phyloP scores from a whole-genome alignment of 1,284 basidiomycete genomes.

The Boletus mariae region DNA sequence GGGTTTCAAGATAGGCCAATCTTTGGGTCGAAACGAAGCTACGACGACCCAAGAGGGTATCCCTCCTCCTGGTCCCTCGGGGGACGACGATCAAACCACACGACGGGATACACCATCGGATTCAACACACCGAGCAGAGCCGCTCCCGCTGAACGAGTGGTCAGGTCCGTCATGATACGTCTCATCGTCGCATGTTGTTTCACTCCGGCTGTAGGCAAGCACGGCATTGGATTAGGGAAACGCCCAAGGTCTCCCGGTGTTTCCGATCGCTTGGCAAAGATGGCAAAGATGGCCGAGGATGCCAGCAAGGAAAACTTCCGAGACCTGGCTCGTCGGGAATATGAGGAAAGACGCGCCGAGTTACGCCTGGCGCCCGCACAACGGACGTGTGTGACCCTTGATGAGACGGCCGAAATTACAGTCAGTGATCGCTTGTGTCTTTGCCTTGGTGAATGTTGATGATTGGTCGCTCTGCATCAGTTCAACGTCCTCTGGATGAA shows the following conservation, averaged over 20 bases:
- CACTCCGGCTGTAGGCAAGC: slow-evolving; percentile 51
- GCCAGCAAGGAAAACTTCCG: slow-evolving; percentile 56
- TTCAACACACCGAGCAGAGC: slow-evolving; percentile 50
- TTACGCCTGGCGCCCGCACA: slow-evolving; percentile 64
- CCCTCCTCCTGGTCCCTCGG: slow-evolving; percentile 1
- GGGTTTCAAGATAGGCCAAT: slow-evolving; percentile 80
- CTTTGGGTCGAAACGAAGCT: slow-evolving; percentile 50
- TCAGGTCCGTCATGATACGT: slow-evolving; percentile 46
- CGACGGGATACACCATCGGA: slow-evolving; percentile 5
- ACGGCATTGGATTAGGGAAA: slow-evolving; percentile 71
- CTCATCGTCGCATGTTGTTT: slow-evolving; percentile 2
- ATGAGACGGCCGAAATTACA: slow-evolving; percentile 63
- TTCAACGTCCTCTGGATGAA: slow-evolving; percentile 79
- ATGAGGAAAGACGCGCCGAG: slow-evolving; percentile 70
- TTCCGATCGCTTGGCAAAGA: slow-evolving; percentile 65
- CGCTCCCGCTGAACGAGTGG: slow-evolving; percentile 74
- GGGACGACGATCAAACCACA: neutral
- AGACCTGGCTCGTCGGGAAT: slow-evolving; percentile 63
- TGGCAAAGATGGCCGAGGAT: slow-evolving; percentile 66
- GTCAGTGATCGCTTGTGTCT: slow-evolving; percentile 37
- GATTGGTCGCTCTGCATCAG: slow-evolving; percentile 34
- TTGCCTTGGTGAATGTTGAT: slow-evolving; percentile 2
- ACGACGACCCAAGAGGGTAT: slow-evolving; percentile 7
- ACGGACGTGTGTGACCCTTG: slow-evolving; percentile 66
- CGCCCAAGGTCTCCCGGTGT: slow-evolving; percentile 63